Base-by-base conservation (phyloP, 164 flowering plant genomes). In the Amborella trichopoda region DNA sequence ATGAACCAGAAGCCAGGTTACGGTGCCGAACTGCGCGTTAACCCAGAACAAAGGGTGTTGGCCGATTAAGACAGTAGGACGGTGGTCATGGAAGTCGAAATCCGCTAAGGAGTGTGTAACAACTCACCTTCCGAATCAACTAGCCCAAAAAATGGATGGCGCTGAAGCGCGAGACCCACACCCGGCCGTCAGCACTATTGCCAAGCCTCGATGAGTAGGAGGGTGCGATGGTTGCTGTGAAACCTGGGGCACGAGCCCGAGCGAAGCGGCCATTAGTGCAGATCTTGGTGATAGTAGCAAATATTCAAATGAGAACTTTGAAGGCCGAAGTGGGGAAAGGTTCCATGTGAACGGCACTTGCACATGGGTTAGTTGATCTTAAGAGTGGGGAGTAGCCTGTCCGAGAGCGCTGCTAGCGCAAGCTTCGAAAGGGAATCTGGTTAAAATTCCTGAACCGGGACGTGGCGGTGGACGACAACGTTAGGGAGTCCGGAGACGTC, bases 71-170 rank as follows among this genome's bases (percentile, higher is more conserved):
- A 17, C 42, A 39, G 17, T 18, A 17, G 42, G 42, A 39, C 42
- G 42, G 42, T 39, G 42, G 42, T 30, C 34, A 30, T 30, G 34
- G 34, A 30, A 30, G 34, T 30, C 11, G 34, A n/a, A n/a, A n/a
- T n/a, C n/a, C n/a, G n/a, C n/a, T n/a, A n/a, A n/a, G n/a, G n/a
- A n/a, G n/a, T n/a, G n/a, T n/a, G 23, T n/a, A n/a, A n/a, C n/a
- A n/a, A n/a, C n/a, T n/a, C n/a, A n/a, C n/a, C n/a, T n/a, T n/a
- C n/a, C n/a, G n/a, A n/a, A n/a, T n/a, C 64, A 59, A 63, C 68
- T 63, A 63, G 68, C 68, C 59, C 67, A 50, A 23, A 62, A 66
- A 62, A 58, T 62, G 67, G 70, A 66, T 38, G 61, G 71, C 55
- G 51, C 59, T 61, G 42, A 54, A 64, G 55, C 47, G 50, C 49